These are phyloP conservation scores for Hemileccinum rubropunctum DNA, from an alignment of 768 basidiomycete genomes.

Conservation along the genomic window DNA sequence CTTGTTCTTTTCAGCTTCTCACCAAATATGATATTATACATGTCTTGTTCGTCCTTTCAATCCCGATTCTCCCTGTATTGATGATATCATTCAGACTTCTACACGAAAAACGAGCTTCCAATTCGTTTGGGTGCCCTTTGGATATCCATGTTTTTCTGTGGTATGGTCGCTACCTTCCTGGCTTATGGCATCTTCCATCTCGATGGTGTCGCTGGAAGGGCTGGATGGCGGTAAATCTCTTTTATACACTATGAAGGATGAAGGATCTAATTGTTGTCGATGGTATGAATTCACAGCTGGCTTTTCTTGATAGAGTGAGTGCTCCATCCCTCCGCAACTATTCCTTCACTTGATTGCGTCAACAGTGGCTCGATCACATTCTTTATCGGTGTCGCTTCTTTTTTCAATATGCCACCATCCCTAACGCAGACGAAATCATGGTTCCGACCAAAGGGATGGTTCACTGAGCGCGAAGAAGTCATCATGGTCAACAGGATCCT, in stretches of 20 bases:
- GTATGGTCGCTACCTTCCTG: conserved; percentile 61
- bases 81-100: conserved; percentile 34
- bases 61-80: too few species aligned
- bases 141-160: conserved; percentile 54
- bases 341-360: not conserved
- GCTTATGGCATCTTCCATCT: conserved; percentile 55
- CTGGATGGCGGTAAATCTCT: conserved; percentile 14
- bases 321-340: not conserved
- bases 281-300: conserved; percentile 33
- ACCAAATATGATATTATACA: conserved; percentile 58
- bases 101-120: conserved; percentile 53
- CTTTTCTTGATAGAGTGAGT: conserved; percentile 32
- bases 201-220: conserved; percentile 4
- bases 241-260: conserved; percentile 10
- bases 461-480: conserved; percentile 58
- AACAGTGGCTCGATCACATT: conserved; percentile 40
- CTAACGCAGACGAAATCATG: conserved; percentile 58
- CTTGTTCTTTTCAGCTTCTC: conserved; percentile 39
- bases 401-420: conserved; percentile 59
- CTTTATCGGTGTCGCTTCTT: conserved; percentile 50
- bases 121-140: conserved; percentile 64
- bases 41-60: conserved; percentile 46
- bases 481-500: conserved; percentile 60
- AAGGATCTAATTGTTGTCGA: too few species aligned
- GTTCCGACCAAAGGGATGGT: conserved; percentile 63